Conservation (phyloP, 2,329 filamentous ascomycete species). For the Pezicula neosporulosa region DNA sequence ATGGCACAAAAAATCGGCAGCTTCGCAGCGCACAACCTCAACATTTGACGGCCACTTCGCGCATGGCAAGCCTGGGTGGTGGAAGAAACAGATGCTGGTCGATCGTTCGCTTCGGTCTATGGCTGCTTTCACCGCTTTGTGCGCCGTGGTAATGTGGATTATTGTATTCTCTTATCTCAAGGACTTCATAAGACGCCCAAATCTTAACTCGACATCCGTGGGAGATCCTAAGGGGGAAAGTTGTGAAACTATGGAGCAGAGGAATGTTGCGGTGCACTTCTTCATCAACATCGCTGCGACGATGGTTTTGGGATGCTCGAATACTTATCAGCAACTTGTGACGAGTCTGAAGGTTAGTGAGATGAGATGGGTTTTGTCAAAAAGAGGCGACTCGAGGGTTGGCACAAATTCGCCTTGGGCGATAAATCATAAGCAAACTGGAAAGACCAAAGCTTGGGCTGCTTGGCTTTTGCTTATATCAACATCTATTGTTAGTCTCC, state of each 20-base stretch:
- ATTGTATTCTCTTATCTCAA: constrained; percentile 11
- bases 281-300: constrained; percentile 18
- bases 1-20: constrained; percentile 3
- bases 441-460: constrained; percentile 13
- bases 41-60: constrained; percentile 17
- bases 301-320: constrained; percentile 17
- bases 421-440: constrained; percentile 16
- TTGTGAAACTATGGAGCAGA: constrained; percentile 9
- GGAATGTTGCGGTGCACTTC: constrained; percentile 14
- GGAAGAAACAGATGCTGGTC: constrained; percentile 18
- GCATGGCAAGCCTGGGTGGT: constrained; percentile 15
- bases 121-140: constrained; percentile 14
- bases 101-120: constrained; percentile 16
- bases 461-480: constrained; percentile 15
- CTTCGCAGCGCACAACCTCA: constrained; percentile 1
- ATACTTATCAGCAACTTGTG: constrained; percentile 19
- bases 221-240: constrained; percentile 14
- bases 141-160: constrained; percentile 14
- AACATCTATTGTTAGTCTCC: constrained; percentile 15
- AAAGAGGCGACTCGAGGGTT: constrained; percentile 15
- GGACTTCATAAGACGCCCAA: constrained; percentile 8
- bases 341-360: constrained; percentile 13
- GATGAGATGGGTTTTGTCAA: constrained; percentile 14
- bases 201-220: constrained; percentile 9
- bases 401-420: constrained; percentile 17